Base-by-base conservation (phyloP, 805 yeast species). In the Yarrowia osloensis region DNA sequence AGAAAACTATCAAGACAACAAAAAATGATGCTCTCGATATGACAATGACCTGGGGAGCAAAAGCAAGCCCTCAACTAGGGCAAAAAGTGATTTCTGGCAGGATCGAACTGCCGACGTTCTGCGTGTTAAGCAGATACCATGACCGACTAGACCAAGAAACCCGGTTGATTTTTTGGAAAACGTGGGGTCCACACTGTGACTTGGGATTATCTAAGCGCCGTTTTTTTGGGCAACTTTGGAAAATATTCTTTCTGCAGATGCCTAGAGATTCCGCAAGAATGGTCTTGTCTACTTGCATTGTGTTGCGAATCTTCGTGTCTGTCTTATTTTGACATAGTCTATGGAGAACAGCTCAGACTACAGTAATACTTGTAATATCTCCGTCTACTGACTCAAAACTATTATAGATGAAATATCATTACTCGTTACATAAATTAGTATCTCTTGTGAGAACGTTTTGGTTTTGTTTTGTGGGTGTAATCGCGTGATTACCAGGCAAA, bases 61-160 rank as follows among this genome's bases (percentile, higher is more conserved):
- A 35, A 35, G 7, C 1, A 15, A 15, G 19, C 39, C n/a, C 39
- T 15, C 19, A 19, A 35, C 7, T 1, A 15, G 4, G 5, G 17
- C 46, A 40, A 57, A 55, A 57, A 57, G 37, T 57, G 63, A 57
- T 57, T 57, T 57, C 63, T 57, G 63, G 63, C 97, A 91, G 97
- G 97, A 90, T 92, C 97, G 97, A 92, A 92, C 97, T 91, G 97
- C 97, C 97, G 97, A 92, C 97, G 91, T 89, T 90, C 93, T 91
- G 97, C 97, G 97, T 91, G 97, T 91, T 91, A 91, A 90, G 97
- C 97, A 91, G 93, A 90, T 89, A 97, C 96, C 97, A 91, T 91
- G 86, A 91, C 97, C 97, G 81, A 91, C 97, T 91, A 91, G 97
- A 91, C 97, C 97, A 91, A 55, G 62, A 55, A 55, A 55, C 62